Evolutionary conservation across 169 alveolate genomes (phyloP).

Genomic region (Plasmodium adleri): DNA sequence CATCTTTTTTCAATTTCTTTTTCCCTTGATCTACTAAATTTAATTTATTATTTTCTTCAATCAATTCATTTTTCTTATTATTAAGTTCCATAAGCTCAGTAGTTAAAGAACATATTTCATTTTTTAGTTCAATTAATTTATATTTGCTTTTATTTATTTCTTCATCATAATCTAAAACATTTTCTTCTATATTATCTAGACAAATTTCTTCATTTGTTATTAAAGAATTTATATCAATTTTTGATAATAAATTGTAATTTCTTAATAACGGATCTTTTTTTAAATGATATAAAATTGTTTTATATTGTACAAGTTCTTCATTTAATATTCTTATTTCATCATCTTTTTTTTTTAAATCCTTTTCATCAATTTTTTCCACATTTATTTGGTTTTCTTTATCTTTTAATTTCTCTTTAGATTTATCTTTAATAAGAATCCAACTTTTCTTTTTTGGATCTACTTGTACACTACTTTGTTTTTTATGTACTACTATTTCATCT

Average conservation of each 20-base stretch:
- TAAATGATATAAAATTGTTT: background rate
- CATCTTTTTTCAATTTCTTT: conserved; percentile 13
- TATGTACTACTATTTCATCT: conserved; percentile 7
- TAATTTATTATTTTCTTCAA: conserved; percentile 20
- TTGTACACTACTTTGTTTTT: background rate
- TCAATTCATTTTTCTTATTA: conserved; percentile 46
- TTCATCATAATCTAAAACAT: background rate
- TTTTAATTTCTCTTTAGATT: conserved; percentile 14
- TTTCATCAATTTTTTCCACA: conserved; percentile 7
- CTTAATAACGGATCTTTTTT: too few relatives aligned
- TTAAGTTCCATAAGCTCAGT: conserved; percentile 40
- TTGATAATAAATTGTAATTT: too few relatives aligned
- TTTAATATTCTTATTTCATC: conserved; percentile 3
- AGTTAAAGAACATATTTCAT: conserved; percentile 24
- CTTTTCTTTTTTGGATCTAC: too few relatives aligned
- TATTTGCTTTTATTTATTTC: background rate
- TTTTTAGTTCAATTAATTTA: conserved; percentile 21
- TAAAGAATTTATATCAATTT: too few relatives aligned
- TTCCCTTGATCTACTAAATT: background rate
- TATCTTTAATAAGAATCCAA: too few relatives aligned
- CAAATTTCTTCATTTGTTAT: background rate
- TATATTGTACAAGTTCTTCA: conserved; percentile 21
- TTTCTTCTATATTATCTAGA: conserved; percentile 7
- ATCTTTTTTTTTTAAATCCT: conserved; percentile 1
- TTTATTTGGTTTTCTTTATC: too few relatives aligned